Evolutionary conservation across 2,329 filamentous ascomycete genomes (phyloP), one percentile per base, ranked within the genome.

Genomic region (Didymella segeticola): DNA sequence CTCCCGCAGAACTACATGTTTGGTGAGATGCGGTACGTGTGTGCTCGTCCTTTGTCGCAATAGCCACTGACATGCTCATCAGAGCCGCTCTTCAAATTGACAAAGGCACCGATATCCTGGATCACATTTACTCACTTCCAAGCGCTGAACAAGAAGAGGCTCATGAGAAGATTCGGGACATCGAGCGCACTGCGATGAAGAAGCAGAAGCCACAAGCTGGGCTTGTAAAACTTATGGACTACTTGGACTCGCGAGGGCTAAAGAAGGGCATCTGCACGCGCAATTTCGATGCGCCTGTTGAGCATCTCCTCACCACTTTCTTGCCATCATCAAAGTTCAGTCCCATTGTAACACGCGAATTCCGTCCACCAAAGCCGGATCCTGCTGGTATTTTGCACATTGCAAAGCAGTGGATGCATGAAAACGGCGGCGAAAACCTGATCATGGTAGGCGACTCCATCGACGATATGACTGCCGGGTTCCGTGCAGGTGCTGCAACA

Each of bases 1-100:
- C 79, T 93, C 53, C 93, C 93, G 0, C 93, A 98, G 76, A 95
- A 89, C 64, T 91, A 96, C 82, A 99, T 98, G 93, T 98, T 98
- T 77, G 75, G 77, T 17, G 83, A 96, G 70, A 98, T 99, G 93
- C 88, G 85, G 75, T 82, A 76, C 53, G 68, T 39, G 22, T 39
- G 34, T 17, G 34, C 20, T 22, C 17, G 12, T 9, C 3, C 7
- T 14, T 7, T 9, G 17, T 27, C 12, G 14, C 43, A 25, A 3
- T 7, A 12, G 11, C 17, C 26, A 29, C 38, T 56, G 33, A 57
- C 27, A 42, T 31, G 15, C 12, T 9, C 5, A 17, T 2, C 22
- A 61, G 61, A 15, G 71, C 78, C 12, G 88, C 86, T 7, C 83
- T 98, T 14, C 81, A 80, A 43, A 97, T 98, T 64, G 73, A 85